These are phyloP conservation scores for Alternaria angustiovoidea DNA, from an alignment of 2,329 filamentous ascomycete species.

Conservation along the genomic window DNA sequence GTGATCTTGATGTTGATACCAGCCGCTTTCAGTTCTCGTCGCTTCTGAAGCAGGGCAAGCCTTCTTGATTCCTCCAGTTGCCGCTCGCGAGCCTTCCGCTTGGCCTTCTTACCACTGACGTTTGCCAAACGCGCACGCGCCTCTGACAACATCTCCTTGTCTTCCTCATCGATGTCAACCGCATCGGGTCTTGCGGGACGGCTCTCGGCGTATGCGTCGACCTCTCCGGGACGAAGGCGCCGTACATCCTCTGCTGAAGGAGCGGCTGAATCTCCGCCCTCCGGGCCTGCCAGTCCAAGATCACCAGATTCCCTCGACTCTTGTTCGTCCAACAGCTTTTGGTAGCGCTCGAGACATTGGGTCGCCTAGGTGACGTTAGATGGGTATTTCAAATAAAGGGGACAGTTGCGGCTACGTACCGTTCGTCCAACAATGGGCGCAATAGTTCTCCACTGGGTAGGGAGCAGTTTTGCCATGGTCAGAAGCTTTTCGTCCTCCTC, in stretches of 20 bases:
- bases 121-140: conserved; percentile 95
- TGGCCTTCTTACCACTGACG: conserved; percentile 98
- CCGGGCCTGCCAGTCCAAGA: conserved; percentile 82
- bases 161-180: conserved; percentile 97
- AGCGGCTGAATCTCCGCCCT: conserved; percentile 84
- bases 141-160: conserved; percentile 99
- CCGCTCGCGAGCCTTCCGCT: conserved; percentile 93
- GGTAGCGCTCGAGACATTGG: conserved; percentile 95
- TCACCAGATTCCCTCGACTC: conserved; percentile 85
- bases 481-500: conserved; percentile 98
- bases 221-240: conserved; percentile 85
- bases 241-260: conserved; percentile 93
- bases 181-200: conserved; percentile 96
- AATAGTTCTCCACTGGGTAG: conserved; percentile 98
- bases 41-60: conserved; percentile 89
- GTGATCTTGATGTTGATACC: conserved; percentile 98
- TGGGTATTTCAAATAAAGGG: background rate
- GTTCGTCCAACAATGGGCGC: conserved; percentile 95
- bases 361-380: conserved; percentile 66
- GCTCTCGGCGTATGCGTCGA: conserved; percentile 96
- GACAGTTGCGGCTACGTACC: background rate
- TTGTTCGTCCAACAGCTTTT: conserved; percentile 94
- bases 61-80: conserved; percentile 94
- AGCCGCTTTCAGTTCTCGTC: conserved; percentile 93
- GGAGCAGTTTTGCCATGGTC: conserved; percentile 97